Base-by-base conservation (phyloP, 208 protist genomes). In the Crithidia fasciculata region DNA sequence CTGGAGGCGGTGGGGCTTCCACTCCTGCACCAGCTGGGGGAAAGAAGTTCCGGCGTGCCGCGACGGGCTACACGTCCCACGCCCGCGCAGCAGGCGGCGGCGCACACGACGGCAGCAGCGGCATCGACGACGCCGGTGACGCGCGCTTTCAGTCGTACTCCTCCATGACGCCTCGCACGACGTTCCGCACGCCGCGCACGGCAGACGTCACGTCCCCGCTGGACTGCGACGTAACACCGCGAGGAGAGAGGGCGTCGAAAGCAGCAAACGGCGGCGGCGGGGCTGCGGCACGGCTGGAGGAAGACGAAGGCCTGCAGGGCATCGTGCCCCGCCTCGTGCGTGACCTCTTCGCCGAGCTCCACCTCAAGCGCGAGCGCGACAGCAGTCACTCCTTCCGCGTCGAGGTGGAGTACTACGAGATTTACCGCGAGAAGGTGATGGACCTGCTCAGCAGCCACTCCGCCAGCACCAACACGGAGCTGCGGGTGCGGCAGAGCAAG, bases 391-490 rank as follows among this genome's bases (percentile, higher is more conserved):
- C 92, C 5, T 97, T 89, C 74, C 82, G 85, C 9, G 86, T 95
- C 10, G 87, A 93, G 70, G 58, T 94, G 72, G 79, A 89, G 61
- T 95, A 93, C 83, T 95, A 89, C 74, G 95, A 98, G 71, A 97
- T 98, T 50, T 97, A 96, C 78, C 96, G 96, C 16, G 93, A 97
- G 76, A 91, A 92, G 68, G 92, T 96, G 19, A 85, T 90, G 72
- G 91, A 97, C 77, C 83, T 98, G 15, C 76, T 89, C 41, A 53
- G 64, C 58, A 75, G 53, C 54, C 53, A 66, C 47, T 39, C 55
- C 58, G 55, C 58, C 66, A 68, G 40, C 16, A 62, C 39, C 39
- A 77, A 69, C 54, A 69, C 39, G 1, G 91, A 96, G 59, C 81
- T 96, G 53, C 79, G 83, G 36, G 83, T 98, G 16, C 90, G 95